These are phyloP conservation scores for Aspergillus amoenus DNA, from an alignment of 2,329 filamentous ascomycete species.

Conservation along the genomic window DNA sequence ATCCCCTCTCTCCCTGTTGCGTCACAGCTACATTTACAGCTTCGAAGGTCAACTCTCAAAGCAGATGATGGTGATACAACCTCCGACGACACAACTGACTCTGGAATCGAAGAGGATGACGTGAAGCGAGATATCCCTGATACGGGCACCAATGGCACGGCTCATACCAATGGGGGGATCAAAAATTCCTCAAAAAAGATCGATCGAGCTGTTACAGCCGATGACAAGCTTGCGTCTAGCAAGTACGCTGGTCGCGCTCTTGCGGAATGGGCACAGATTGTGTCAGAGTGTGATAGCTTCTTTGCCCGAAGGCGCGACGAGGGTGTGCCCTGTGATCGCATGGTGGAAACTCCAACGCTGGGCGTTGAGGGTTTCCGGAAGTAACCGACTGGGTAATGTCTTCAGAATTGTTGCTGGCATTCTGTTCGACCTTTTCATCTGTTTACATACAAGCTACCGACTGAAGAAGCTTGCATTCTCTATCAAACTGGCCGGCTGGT, in stretches of 20 bases:
- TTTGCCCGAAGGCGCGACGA: conserved; percentile 62
- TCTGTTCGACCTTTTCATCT: not conserved
- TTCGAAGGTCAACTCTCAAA: conserved; percentile 27
- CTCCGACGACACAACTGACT: conserved; percentile 21
- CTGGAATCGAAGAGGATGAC: conserved; percentile 19
- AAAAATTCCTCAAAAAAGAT: conserved; percentile 12
- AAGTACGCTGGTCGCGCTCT: conserved; percentile 63
- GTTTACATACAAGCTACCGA: not conserved
- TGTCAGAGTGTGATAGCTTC: conserved; percentile 64
- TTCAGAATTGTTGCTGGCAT: not conserved
- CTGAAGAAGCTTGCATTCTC: not conserved
- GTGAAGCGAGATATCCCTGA: conserved; percentile 13
- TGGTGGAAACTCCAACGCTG: conserved; percentile 62
- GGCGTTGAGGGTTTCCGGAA: conserved; percentile 62
- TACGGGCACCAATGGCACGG: not conserved
- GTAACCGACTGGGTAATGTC: conserved; percentile 16
- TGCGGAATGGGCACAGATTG: conserved; percentile 63
- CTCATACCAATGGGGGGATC: not conserved
- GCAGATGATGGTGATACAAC: conserved; percentile 25
- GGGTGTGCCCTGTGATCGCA: conserved; percentile 56
- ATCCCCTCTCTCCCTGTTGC: conserved; percentile 58
- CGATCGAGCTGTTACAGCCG: conserved; percentile 17
- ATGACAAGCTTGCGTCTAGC: conserved; percentile 41
- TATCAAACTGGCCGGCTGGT: not conserved
- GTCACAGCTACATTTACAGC: conserved; percentile 55